These are phyloP conservation scores for Thecaphora frezii DNA, from an alignment of 1,284 basidiomycete species.

Conservation along the genomic window DNA sequence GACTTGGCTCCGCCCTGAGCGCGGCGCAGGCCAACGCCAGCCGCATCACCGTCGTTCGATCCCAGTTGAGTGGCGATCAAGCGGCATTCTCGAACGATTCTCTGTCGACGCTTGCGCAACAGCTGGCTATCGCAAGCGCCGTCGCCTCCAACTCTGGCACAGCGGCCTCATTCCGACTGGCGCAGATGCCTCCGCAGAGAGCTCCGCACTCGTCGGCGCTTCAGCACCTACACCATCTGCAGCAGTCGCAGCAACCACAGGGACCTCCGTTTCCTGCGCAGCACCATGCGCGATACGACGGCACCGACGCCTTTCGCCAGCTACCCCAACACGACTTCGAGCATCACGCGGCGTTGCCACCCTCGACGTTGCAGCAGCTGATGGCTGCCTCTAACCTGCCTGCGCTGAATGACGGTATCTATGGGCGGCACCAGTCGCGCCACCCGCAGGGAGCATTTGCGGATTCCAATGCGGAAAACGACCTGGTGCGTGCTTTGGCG, in stretches of 20 bases:
- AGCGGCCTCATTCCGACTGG: not conserved
- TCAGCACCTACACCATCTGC: conserved; percentile 8
- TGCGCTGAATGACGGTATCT: not conserved
- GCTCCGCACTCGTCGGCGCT: not conserved
- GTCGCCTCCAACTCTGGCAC: not conserved
- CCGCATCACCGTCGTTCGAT: conserved; percentile 3
- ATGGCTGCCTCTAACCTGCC: not conserved
- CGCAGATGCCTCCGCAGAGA: not conserved
- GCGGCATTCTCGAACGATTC: conserved; percentile 24
- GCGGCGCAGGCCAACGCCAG: conserved; percentile 31
- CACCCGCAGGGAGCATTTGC: not conserved
- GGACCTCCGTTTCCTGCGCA: too few species aligned
- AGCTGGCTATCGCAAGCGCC: conserved; percentile 34
- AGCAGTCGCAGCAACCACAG: conserved; percentile 6
- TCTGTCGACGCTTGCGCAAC: conserved; percentile 30
- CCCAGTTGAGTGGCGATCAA: conserved; percentile 4
- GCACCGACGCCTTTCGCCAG: not conserved
- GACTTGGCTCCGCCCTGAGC: conserved; percentile 38
- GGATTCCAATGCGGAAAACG: not conserved
- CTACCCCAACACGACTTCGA: not conserved
- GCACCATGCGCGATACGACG: conserved; percentile 7
- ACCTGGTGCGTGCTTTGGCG: conserved; percentile 24
- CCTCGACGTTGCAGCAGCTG: not conserved
- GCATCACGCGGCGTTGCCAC: not conserved
- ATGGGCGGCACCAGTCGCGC: not conserved